A percentile compares a stretch with the other conserved stretches of the same genome.
Conservation (phyloP, 345 rosid species). For the Hibiscus trionum region DNA sequence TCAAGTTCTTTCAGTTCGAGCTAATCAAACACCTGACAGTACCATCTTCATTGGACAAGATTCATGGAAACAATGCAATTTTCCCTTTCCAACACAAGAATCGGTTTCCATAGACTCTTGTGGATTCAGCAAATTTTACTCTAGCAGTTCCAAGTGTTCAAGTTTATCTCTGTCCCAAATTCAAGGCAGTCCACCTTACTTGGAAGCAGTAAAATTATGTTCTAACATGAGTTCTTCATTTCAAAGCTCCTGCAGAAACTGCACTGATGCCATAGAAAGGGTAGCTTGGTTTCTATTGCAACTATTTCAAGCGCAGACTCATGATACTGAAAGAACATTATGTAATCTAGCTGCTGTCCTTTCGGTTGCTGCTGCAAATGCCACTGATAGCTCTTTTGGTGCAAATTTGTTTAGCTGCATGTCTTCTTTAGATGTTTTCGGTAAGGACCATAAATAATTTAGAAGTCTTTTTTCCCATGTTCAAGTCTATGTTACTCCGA, state of each 20-base stretch:
- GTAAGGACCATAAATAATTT: slow-evolving; percentile 20
- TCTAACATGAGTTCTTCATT: slow-evolving; percentile 28
- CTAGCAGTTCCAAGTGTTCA: slow-evolving; percentile 25
- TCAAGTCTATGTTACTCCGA: background rate
- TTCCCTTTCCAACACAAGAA: slow-evolving; percentile 13
- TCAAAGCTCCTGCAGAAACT: slow-evolving; percentile 17
- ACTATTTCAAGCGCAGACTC: background rate
- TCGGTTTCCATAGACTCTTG: slow-evolving; percentile 21
- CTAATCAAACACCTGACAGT: background rate
- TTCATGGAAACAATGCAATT: slow-evolving; percentile 29
- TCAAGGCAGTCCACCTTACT: slow-evolving; percentile 1
- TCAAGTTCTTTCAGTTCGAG: slow-evolving; percentile 27
- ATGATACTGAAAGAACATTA: background rate
- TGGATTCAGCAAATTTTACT: slow-evolving; percentile 28
- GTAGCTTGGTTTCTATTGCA: slow-evolving; percentile 5
- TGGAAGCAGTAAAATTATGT: slow-evolving; percentile 14
- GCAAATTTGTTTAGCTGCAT: slow-evolving; percentile 42
- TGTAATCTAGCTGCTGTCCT: slow-evolving; percentile 35
- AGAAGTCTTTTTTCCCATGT: background rate
- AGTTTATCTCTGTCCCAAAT: slow-evolving; percentile 21
- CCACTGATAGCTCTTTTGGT: slow-evolving; percentile 6
- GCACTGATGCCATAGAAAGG: slow-evolving; percentile 16
- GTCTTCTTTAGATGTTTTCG: slow-evolving; percentile 24
- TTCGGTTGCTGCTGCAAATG: slow-evolving; percentile 28
- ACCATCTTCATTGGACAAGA: slow-evolving; percentile 24